Base-by-base conservation (phyloP, 1,139 yeast species). In the Pichia sp. region DNA sequence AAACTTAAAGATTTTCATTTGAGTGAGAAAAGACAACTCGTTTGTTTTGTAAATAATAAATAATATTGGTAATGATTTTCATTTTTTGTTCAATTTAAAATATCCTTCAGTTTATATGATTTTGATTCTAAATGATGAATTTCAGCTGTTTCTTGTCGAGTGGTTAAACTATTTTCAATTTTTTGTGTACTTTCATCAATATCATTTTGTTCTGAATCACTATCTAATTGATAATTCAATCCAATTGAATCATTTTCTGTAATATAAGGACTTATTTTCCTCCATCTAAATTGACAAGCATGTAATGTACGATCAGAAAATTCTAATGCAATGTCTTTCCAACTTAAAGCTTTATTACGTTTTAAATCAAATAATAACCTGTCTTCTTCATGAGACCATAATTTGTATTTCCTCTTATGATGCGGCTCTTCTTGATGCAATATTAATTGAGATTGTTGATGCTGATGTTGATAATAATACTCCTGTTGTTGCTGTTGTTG, bases 231-330 rank as follows among this genome's bases (percentile, higher is more conserved):
- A 25, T 10, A 11, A 27, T 41, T 36, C 10, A 42, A 29, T 8
- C 30, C 39, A 28, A 40, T 33, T 8, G 34, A 31, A 28, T 43
- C 43, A 32, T 50, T 34, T 1, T 48, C 36, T 4, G 28, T 34
- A 11, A 50, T 40, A 37, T 36, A 50, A 2, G 53, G 49, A 39
- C 48, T 40, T 1, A 53, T 52, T 34, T 54, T 54, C 11, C 55
- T 49, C 56, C 56, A 54, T 44, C 57, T 51, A 28, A 53, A 54
- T 31, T 54, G 57, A 43, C 56, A 54, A 2, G 57, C 57, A 40
- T 54, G 56, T 40, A 53, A 31, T 2, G 57, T 54, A 26, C 57
- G 34, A 33, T 49, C 49, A 2, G 51, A 39, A 33, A 54, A 54
- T 33, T 42, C 39, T 3, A 42, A 6, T 3, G 56, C 54, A 32